Evolutionary conservation across 1,139 yeast genomes (phyloP).

Genomic region (Ashbya aceris): DNA sequence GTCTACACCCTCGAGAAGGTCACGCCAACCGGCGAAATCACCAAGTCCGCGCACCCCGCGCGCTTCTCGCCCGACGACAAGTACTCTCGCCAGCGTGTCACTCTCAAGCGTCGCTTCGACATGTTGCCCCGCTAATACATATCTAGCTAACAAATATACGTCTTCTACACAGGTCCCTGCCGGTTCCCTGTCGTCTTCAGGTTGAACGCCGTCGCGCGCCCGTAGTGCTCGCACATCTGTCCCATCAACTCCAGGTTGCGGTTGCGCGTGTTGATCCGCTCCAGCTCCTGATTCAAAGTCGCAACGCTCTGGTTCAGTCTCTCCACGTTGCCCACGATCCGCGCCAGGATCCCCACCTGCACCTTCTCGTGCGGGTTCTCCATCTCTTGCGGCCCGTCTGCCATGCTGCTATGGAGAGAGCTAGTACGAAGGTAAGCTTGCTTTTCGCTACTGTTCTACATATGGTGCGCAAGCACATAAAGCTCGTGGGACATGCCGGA

Average conservation of each 20-base stretch:
- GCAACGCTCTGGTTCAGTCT: slow-evolving; percentile 63
- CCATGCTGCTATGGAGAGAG: too few relatives aligned
- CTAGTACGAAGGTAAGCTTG: too few relatives aligned
- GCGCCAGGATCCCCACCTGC: slow-evolving; percentile 66
- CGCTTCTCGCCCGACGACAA: slow-evolving; percentile 99
- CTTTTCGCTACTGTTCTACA: too few relatives aligned
- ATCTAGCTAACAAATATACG: too few relatives aligned
- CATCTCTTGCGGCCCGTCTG: slow-evolving; percentile 33
- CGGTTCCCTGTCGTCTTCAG: slow-evolving; percentile 62
- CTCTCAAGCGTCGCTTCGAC: slow-evolving; percentile 89
- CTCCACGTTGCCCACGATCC: slow-evolving; percentile 73
- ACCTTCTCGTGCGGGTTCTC: slow-evolving; percentile 87
- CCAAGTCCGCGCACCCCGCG: slow-evolving; percentile 99
- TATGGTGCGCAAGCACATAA: too few relatives aligned
- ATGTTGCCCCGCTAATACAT: slow-evolving; percentile 56
- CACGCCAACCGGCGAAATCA: slow-evolving; percentile 82
- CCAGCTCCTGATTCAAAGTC: slow-evolving; percentile 41
- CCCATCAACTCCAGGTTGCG: slow-evolving; percentile 68
- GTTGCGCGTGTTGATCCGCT: slow-evolving; percentile 43
- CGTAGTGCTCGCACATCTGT: slow-evolving; percentile 76
- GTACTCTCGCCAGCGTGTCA: slow-evolving; percentile 97
- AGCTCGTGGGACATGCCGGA: too few relatives aligned
- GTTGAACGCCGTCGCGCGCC: slow-evolving; percentile 62
- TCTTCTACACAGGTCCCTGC: slow-evolving; percentile 40
- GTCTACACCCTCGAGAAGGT: slow-evolving; percentile 81